Evolutionary conservation across 495 filamentous ascomycete genomes (phyloP), one percentile per base, ranked within the genome.

Genomic region (Penicillium canescens): DNA sequence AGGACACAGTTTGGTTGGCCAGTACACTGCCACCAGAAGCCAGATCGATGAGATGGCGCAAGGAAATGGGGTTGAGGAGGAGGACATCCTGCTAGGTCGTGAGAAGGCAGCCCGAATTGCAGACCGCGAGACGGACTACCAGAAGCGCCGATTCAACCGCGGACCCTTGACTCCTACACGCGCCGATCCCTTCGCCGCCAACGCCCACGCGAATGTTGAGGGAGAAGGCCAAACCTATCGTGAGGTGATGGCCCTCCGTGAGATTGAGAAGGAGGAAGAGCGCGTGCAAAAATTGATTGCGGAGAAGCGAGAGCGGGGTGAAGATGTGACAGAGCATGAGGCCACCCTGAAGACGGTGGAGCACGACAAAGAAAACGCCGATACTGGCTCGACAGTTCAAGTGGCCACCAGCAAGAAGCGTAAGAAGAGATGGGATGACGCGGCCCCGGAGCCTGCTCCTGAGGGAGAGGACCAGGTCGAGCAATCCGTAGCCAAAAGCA

Each of bases 401-500:
- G 86, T 80, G 11, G 68, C 79, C 2, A 69, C 81, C 18, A 86
- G 86, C 3, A 80, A 86, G 48, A 96, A 92, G 79, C 84, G 90
- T 58, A 97, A 96, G 78, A 92, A 94, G 76, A 80, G 94, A 65
- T 98, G 94, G 94, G 93, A 96, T 76, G 82, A 96, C 76, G 82
- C 92, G 12, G 70, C 83, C 26, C 75, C 79, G 3, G 77, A 78
- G 20, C 68, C 76, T 10, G 71, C 74, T 12, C 66, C 67, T 16
- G 68, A 77, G 14, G 69, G 78, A 12, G 41, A 28, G 18, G 40
- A 36, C 65, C 81, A 9, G 65, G 71, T 37, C 23, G 69, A 77
- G 3, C 58, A 80, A 36, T 67, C 72, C 5, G 83, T 86, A 48
- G 56, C 78, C 2, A 88, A 87, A 69, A 69, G 82, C 41, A 89